A percentile compares a stretch with the other conserved stretches of the same genome.
Conservation (phyloP, 2,329 filamentous ascomycete genomes). For the Aspergillus japonicus region DNA sequence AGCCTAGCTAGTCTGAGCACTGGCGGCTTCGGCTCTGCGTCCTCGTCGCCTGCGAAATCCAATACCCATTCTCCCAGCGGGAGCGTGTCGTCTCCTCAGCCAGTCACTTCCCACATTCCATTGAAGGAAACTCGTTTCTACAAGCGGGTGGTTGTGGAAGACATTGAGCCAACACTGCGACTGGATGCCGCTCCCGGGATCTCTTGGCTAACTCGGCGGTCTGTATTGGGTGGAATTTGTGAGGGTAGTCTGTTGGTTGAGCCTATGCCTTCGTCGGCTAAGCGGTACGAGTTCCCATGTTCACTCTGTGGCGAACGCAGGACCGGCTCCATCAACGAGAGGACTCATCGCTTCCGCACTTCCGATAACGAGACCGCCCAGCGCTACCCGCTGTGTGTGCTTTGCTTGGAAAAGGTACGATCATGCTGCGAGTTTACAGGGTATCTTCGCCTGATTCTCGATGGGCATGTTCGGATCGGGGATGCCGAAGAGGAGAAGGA, state of each 20-base stretch:
- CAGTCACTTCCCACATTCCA: conserved; percentile 48
- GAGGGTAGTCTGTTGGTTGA: conserved; percentile 88
- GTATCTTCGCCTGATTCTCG: conserved; percentile 85
- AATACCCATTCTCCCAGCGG: conserved; percentile 55
- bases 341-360: conserved; percentile 84
- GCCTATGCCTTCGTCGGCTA: conserved; percentile 65
- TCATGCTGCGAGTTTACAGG: conserved; percentile 90
- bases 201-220: conserved; percentile 87
- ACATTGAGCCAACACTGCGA: conserved; percentile 90
- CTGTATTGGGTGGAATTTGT: conserved; percentile 77
- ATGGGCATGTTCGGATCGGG: conserved; percentile 85
- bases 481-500: conserved; percentile 79
- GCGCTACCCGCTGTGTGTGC: conserved; percentile 83
- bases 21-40: conserved; percentile 55
- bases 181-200: conserved; percentile 86
- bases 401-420: conserved; percentile 79
- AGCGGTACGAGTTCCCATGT: conserved; percentile 63
- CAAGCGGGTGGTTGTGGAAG: conserved; percentile 82
- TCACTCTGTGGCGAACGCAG: conserved; percentile 84
- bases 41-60: conserved; percentile 60
- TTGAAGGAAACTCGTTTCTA: conserved; percentile 93
- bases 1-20: conserved; percentile 49
- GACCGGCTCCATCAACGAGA: conserved; percentile 66
- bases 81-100: conserved; percentile 42
- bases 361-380: conserved; percentile 84